These are phyloP conservation scores for Jackrogersella multiformis DNA, from an alignment of 495 filamentous ascomycete genomes.

Conservation along the genomic window DNA sequence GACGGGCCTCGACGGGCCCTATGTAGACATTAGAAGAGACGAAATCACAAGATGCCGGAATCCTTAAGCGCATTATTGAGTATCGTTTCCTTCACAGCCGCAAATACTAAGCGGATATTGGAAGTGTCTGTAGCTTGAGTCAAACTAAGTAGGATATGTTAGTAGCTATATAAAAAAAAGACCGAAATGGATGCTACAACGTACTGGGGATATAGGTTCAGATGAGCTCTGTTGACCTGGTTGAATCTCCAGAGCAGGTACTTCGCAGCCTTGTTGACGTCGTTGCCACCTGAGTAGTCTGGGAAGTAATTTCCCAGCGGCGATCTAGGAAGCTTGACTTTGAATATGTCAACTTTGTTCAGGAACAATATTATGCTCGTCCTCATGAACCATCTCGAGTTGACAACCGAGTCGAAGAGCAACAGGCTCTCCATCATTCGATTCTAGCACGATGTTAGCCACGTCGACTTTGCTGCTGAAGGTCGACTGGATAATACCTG, in stretches of 20 bases:
- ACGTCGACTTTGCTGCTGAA: constrained; percentile 7
- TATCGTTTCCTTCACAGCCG: constrained; percentile 98
- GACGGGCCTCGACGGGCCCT: neutral
- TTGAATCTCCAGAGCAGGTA: constrained; percentile 98
- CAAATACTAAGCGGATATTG: constrained; percentile 97
- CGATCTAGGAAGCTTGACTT: constrained; percentile 87
- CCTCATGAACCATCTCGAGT: constrained; percentile 98
- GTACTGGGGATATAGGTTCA: constrained; percentile 98
- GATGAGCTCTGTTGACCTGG: constrained; percentile 94
- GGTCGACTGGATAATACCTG: constrained; percentile 67
- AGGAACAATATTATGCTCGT: constrained; percentile 98
- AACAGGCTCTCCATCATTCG: constrained; percentile 99
- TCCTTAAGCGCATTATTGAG: constrained; percentile 98
- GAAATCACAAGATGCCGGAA: constrained; percentile 87
- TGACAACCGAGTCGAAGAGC: constrained; percentile 98
- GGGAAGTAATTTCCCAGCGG: constrained; percentile 95
- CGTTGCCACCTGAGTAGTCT: constrained; percentile 96
- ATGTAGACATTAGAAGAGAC: constrained; percentile 10
- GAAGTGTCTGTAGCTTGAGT: constrained; percentile 99
- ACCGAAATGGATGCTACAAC: constrained; percentile 45
- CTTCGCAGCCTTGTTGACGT: constrained; percentile 97
- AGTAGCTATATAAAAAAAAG: constrained; percentile 39
- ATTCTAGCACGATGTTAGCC: constrained; percentile 66
- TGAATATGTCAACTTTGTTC: constrained; percentile 99
- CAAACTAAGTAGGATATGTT: constrained; percentile 65